Evolutionary conservation across 345 rosid species (phyloP).

Genomic region (Dipteronia sinensis): DNA sequence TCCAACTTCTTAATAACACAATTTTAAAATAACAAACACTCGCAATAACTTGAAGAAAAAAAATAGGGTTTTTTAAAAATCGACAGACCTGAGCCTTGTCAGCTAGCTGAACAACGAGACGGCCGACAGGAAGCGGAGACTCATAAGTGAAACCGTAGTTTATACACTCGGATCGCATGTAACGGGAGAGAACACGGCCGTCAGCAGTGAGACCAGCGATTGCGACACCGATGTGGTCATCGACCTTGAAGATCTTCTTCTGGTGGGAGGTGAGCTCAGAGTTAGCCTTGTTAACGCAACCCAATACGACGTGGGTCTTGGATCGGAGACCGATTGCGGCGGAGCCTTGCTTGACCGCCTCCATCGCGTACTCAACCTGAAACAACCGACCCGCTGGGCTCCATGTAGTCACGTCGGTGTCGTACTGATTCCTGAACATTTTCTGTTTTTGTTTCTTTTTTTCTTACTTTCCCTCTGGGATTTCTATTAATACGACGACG

Average conservation of each 20-base stretch:
- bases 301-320: conserved; percentile 86
- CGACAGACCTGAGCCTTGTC: conserved; percentile 91
- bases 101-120: conserved; percentile 94
- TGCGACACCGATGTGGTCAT: conserved; percentile 96
- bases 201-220: conserved; percentile 98
- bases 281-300: conserved; percentile 90
- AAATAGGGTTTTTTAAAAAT: neutral
- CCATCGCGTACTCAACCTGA: conserved; percentile 99
- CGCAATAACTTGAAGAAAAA: neutral
- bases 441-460: neutral
- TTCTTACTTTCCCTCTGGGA: neutral
- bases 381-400: conserved; percentile 94
- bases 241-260: conserved; percentile 97
- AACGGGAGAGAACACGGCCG: conserved; percentile 94
- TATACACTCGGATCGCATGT: conserved; percentile 94
- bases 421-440: conserved; percentile 99
- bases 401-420: conserved; percentile 99
- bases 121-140: conserved; percentile 95
- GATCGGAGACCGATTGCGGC: conserved; percentile 99
- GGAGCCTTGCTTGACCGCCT: conserved; percentile 99
- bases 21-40: neutral
- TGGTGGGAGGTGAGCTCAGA: conserved; percentile 96
- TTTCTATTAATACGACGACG: conserved; percentile 14
- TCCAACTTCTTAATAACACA: neutral
- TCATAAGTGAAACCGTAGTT: conserved; percentile 86